Evolutionary conservation across 2,329 filamentous ascomycete species (phyloP).

Genomic region (Acrodontium crateriforme): DNA sequence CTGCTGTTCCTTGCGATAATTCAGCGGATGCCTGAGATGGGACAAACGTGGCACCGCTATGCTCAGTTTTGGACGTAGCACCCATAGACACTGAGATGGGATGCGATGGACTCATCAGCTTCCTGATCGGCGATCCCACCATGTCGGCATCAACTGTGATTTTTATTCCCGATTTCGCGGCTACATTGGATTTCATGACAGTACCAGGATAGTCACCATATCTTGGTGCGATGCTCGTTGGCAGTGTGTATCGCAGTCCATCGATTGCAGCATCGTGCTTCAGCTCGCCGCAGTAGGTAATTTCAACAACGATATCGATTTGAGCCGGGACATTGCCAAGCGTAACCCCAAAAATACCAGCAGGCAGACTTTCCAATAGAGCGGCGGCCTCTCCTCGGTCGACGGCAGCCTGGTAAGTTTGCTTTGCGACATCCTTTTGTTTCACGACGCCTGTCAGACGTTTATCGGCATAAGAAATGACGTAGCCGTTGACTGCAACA

Average conservation of each 20-base stretch:
- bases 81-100: constrained; percentile 53
- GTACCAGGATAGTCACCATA: constrained; percentile 41
- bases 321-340: constrained; percentile 53
- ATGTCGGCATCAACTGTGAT: constrained; percentile 49
- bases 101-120: constrained; percentile 53
- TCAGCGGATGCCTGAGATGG: constrained; percentile 49
- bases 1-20: constrained; percentile 37
- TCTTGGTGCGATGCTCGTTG: constrained; percentile 51
- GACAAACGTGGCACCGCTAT: constrained; percentile 33
- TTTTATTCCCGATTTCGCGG: constrained; percentile 29
- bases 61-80: constrained; percentile 33
- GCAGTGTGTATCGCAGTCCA: constrained; percentile 55
- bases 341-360: constrained; percentile 54
- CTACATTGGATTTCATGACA: constrained; percentile 14
- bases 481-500: constrained; percentile 54
- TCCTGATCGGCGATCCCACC: constrained; percentile 43
- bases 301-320: constrained; percentile 43
- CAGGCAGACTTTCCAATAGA: constrained; percentile 47
- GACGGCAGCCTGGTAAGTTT: constrained; percentile 46
- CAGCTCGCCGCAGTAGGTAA: constrained; percentile 55
- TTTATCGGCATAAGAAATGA: constrained; percentile 47
- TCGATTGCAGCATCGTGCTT: constrained; percentile 58
- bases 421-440: constrained; percentile 47
- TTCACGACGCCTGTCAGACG: constrained; percentile 53
- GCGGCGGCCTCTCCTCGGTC: constrained; percentile 47